Evolutionary conservation across 1,284 basidiomycete species (phyloP), one percentile per base, ranked within the genome.

Genomic region (Ceratobasidium sp.): DNA sequence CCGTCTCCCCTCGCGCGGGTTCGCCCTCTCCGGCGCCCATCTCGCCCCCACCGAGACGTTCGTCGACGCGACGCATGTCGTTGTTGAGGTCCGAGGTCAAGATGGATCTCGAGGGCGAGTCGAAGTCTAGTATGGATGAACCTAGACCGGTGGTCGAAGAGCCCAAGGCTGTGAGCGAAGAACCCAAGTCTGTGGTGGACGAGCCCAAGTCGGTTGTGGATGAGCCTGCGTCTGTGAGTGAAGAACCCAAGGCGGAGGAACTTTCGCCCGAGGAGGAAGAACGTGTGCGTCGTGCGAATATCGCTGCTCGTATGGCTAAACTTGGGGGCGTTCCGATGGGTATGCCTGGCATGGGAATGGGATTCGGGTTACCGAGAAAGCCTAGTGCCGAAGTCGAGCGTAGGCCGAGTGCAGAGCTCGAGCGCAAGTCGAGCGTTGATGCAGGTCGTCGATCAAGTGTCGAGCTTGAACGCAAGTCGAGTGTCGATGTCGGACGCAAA

Each of bases 221-320:
- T 26, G 48, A 52, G 18, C 45, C 45, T 5, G 16, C 9, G 21
- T 30, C 71, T 4, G 48, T 57, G 30, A 21, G 72, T 18, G 74
- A 75, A n/a, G 80, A 80, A 72, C 82, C 83, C 16, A 87, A 87
- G 74, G 81, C 80, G 16, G 88, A 89, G 77, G 85, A 87, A 3
- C 18, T 58, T 39, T 58, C 55, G 34, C 71, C 70, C 4, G 89
- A 91, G 78, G 91, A 93, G 65, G 91, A 93, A 75, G 94, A 94
- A 79, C 84, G 89, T 64, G 88, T 90, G 76, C 87, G 91, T 62
- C 88, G 92, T 52, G 90, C 91, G 9, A 90, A 89, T 18, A 90
- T 95, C 77, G 94, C 93, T 34, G 93, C 91, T 34, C 86, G 93
- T 72, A 95, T 96, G 93, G 94, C 92, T 71, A 89, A 90, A 76